Percentiles rank a stretch among this genome's conserved stretches.
Conservation (phyloP, 306 rosid species). For the Hippophae tibetana region DNA sequence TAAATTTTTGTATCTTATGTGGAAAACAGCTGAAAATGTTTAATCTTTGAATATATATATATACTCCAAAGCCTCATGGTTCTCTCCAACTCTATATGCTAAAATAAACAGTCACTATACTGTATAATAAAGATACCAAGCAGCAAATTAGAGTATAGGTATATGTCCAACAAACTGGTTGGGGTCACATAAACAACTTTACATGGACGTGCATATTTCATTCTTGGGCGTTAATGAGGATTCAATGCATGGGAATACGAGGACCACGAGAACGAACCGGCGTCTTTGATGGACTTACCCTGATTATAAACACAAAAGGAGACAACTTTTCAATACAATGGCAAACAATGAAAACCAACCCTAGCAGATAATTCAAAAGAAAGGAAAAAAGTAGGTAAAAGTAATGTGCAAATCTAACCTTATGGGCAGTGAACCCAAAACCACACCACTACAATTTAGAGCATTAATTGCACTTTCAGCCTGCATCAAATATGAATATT, state of each 20-base stretch:
- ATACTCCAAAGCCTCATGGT: conserved; percentile 24
- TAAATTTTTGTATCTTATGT: too few species aligned
- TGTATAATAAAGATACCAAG: conserved; percentile 18
- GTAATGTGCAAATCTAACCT: conserved; percentile 39
- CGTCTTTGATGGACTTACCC: conserved; percentile 36
- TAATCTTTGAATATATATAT: neutral
- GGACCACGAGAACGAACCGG: conserved; percentile 34
- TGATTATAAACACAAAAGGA: conserved; percentile 5
- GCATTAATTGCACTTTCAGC: conserved; percentile 59
- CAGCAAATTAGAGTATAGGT: conserved; percentile 18
- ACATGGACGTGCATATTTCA: conserved; percentile 13
- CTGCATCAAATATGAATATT: conserved; percentile 27
- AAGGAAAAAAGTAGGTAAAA: too few species aligned
- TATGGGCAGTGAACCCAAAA: conserved; percentile 88
- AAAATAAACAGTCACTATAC: conserved; percentile 10
- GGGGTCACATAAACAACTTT: conserved; percentile 29
- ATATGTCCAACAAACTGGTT: conserved; percentile 13
- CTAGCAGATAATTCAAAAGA: too few species aligned
- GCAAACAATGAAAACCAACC: neutral
- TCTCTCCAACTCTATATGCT: conserved; percentile 23
- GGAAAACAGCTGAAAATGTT: too few species aligned
- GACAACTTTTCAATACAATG: neutral
- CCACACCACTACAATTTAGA: conserved; percentile 47
- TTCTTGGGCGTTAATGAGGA: conserved; percentile 15
- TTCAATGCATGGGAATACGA: conserved; percentile 25